Percentiles rank a stretch among this genome's conserved stretches.
Evolutionary conservation across 2,329 filamentous ascomycete species (phyloP).

Genomic region (Alternaria sp.): DNA sequence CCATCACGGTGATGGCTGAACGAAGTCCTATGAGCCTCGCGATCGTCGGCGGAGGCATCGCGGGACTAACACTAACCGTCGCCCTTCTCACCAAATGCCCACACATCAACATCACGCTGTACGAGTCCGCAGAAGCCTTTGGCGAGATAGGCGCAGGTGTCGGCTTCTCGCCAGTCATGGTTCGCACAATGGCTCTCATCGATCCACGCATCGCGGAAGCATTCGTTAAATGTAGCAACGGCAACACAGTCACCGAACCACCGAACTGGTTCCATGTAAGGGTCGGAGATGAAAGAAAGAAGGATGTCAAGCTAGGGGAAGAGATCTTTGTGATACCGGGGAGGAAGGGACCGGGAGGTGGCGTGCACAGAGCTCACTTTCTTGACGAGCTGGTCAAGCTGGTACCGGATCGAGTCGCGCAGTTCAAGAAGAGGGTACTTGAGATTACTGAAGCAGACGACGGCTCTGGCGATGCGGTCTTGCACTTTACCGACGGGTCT

Average conservation of each 20-base stretch:
- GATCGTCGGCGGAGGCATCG: slow-evolving; percentile 67
- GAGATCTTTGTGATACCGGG: slow-evolving; percentile 33
- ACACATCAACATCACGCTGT: slow-evolving; percentile 57
- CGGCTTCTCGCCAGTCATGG: slow-evolving; percentile 50
- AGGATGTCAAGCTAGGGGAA: slow-evolving; percentile 25
- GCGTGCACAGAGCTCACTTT: slow-evolving; percentile 58
- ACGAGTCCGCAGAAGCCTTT: slow-evolving; percentile 62
- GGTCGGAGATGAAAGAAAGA: slow-evolving; percentile 31
- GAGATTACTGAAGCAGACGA: slow-evolving; percentile 32
- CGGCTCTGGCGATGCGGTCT: slow-evolving; percentile 32
- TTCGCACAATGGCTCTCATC: slow-evolving; percentile 51
- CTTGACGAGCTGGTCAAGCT: slow-evolving; percentile 58
- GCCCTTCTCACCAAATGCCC: slow-evolving; percentile 53
- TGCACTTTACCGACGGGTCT: slow-evolving; percentile 55
- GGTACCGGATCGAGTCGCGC: slow-evolving; percentile 51
- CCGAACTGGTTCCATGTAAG: slow-evolving; percentile 33
- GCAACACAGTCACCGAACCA: slow-evolving; percentile 16
- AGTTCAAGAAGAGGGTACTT: slow-evolving; percentile 50
- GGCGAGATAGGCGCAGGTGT: slow-evolving; percentile 66
- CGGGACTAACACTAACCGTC: slow-evolving; percentile 60
- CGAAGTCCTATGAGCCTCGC: slow-evolving; percentile 52
- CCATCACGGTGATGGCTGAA: slow-evolving; percentile 1
- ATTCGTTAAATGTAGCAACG: slow-evolving; percentile 13
- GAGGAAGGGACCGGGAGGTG: slow-evolving; percentile 34
- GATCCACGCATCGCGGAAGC: slow-evolving; percentile 42